These are phyloP conservation scores for Malassezia nana DNA, from an alignment of 1,284 basidiomycete species.

Conservation along the genomic window DNA sequence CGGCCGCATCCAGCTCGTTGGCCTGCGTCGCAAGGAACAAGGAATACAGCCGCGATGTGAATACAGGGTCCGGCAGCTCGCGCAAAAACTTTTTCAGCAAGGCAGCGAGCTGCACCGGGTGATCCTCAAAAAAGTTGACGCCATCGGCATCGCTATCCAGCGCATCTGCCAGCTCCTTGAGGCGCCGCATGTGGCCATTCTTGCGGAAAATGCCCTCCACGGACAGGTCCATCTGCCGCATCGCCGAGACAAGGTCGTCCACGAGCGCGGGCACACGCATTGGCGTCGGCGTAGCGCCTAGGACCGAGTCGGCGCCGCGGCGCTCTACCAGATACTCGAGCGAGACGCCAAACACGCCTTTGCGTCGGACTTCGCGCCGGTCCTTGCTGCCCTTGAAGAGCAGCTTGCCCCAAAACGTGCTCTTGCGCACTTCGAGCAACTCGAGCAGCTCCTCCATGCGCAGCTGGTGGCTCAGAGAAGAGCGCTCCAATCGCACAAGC, in stretches of 20 bases:
- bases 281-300: conserved; percentile 74
- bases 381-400: conserved; percentile 74
- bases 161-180: conserved; percentile 80
- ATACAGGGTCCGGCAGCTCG: conserved; percentile 86
- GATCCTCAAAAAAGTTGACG: conserved; percentile 88
- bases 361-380: conserved; percentile 57
- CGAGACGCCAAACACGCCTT: conserved; percentile 76
- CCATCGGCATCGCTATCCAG: conserved; percentile 73
- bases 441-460: conserved; percentile 88
- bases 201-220: conserved; percentile 97
- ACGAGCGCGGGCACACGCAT: conserved; percentile 90
- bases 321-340: conserved; percentile 88
- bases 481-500: conserved; percentile 64
- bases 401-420: conserved; percentile 83
- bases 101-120: conserved; percentile 92
- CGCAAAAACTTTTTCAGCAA: conserved; percentile 93
- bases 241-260: conserved; percentile 92
- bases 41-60: conserved; percentile 87
- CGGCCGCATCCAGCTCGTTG: conserved; percentile 57
- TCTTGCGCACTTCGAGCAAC: conserved; percentile 82
- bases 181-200: conserved; percentile 88
- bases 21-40: conserved; percentile 79
- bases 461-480: conserved; percentile 60
- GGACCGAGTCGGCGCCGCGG: conserved; percentile 83
- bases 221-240: conserved; percentile 99